phyloP scores from a whole-genome alignment of 495 filamentous ascomycete species.

The Hypoxylon lienhwacheense region DNA sequence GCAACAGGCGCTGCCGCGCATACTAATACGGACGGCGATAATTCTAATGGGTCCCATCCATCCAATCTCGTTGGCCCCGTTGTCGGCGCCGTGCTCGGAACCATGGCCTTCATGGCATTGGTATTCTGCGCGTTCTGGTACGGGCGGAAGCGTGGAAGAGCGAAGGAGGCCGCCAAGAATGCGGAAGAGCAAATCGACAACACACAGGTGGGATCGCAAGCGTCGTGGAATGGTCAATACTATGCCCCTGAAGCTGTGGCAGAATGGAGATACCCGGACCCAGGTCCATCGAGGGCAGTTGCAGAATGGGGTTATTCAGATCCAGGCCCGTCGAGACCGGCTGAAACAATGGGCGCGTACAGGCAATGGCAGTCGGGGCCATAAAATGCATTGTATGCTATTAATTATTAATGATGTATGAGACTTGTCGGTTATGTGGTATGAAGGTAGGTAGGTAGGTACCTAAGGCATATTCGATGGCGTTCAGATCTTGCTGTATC shows the following conservation, averaged over 20 bases:
- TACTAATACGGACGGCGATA: background rate
- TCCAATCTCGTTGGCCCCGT: conserved; percentile 4
- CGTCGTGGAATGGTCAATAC: background rate
- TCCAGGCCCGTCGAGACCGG: too few relatives aligned
- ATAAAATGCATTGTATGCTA: too few relatives aligned
- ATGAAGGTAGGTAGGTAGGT: too few relatives aligned
- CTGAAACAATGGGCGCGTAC: too few relatives aligned
- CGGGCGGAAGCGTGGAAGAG: conserved; percentile 6
- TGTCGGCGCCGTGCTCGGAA: conserved; percentile 12
- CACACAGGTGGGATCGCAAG: background rate
- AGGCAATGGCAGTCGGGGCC: too few relatives aligned
- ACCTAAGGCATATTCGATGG: too few relatives aligned
- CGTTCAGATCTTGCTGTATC: too few relatives aligned
- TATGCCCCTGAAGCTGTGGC: background rate
- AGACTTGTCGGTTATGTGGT: too few relatives aligned
- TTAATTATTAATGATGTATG: too few relatives aligned
- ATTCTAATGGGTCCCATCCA: background rate
- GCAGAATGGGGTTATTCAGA: too few relatives aligned
- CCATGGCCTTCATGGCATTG: conserved; percentile 5
- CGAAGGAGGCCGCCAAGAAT: background rate
- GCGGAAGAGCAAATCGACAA: conserved; percentile 1
- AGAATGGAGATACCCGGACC: conserved; percentile 1
- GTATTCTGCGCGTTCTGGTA: conserved; percentile 13
- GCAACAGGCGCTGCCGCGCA: background rate
- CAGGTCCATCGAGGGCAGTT: too few relatives aligned